Evolutionary conservation across 1,284 basidiomycete genomes (phyloP).

Genomic region (Ceratobasidium sp.): DNA sequence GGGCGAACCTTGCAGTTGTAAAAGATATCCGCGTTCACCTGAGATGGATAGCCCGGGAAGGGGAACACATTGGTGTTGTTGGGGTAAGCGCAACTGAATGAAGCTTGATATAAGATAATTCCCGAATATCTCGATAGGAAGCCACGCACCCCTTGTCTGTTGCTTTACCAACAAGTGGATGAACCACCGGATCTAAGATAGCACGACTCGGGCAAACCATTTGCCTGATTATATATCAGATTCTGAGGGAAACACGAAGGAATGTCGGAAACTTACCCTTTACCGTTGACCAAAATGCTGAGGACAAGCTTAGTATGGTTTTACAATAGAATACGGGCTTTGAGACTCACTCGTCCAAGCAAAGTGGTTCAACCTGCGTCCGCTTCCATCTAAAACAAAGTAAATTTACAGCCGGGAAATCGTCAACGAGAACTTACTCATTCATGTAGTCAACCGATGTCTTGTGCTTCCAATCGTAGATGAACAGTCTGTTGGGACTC

Average conservation of each 20-base stretch:
- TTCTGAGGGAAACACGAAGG: background rate
- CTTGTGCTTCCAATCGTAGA: slow-evolving; percentile 46
- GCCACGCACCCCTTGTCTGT: slow-evolving; percentile 39
- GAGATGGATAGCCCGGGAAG: slow-evolving; percentile 13
- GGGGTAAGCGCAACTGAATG: slow-evolving; percentile 22
- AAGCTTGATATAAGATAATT: background rate
- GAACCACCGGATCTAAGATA: slow-evolving; percentile 31
- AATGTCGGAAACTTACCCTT: slow-evolving; percentile 17
- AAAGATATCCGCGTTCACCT: slow-evolving; percentile 11
- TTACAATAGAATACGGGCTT: too few relatives aligned
- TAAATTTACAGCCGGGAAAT: background rate
- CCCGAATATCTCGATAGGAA: too few relatives aligned
- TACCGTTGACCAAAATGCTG: slow-evolving; percentile 47
- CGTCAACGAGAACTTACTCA: background rate
- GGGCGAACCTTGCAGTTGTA: slow-evolving; percentile 21
- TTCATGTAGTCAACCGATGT: slow-evolving; percentile 36
- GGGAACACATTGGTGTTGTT: slow-evolving; percentile 39
- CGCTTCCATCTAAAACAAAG: slow-evolving; percentile 27
- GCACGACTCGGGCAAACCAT: slow-evolving; percentile 35
- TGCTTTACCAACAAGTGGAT: slow-evolving; percentile 32
- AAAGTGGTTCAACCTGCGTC: slow-evolving; percentile 41
- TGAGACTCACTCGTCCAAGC: slow-evolving; percentile 39
- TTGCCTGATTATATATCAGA: background rate
- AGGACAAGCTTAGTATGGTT: too few relatives aligned
- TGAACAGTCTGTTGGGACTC: slow-evolving; percentile 36